Evolutionary conservation across 306 rosid genomes (phyloP).

Genomic region (Corylus americana): DNA sequence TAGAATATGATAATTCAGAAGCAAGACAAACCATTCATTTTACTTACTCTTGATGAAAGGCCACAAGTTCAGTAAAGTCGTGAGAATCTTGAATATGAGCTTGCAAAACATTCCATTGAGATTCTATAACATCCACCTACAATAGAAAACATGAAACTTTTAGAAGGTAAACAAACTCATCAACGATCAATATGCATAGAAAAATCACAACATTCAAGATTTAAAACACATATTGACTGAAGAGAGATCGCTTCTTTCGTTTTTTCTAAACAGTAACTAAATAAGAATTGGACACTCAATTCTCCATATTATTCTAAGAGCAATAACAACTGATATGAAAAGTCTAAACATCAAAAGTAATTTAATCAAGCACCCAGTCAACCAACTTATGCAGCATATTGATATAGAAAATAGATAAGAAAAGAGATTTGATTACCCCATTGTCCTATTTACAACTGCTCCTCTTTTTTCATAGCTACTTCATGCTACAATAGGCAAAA

Average conservation of each 20-base stretch:
- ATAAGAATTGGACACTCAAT: not conserved
- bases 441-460: not conserved
- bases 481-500: not conserved
- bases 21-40: slow-evolving; percentile 26
- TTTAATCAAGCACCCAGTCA: slow-evolving; percentile 1
- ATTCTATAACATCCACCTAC: slow-evolving; percentile 97
- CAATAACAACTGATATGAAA: not conserved
- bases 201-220: not conserved
- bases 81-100: slow-evolving; percentile 88
- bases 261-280: not conserved
- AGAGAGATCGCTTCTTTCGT: too few species aligned
- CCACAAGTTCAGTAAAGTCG: slow-evolving; percentile 89
- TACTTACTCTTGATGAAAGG: slow-evolving; percentile 87
- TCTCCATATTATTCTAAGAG: not conserved
- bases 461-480: not conserved
- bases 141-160: slow-evolving; percentile 26
- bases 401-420: not conserved
- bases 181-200: slow-evolving; percentile 1
- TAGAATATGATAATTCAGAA: slow-evolving; percentile 18
- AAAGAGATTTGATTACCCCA: not conserved
- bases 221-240: too few species aligned
- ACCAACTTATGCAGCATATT: slow-evolving; percentile 2
- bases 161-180: slow-evolving; percentile 6
- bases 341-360: not conserved
- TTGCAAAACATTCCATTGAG: slow-evolving; percentile 94